A percentile compares a stretch with the other conserved stretches of the same genome.
Conservation (phyloP, 2,329 filamentous ascomycete species). For the Simplicillium aogashimaense region DNA sequence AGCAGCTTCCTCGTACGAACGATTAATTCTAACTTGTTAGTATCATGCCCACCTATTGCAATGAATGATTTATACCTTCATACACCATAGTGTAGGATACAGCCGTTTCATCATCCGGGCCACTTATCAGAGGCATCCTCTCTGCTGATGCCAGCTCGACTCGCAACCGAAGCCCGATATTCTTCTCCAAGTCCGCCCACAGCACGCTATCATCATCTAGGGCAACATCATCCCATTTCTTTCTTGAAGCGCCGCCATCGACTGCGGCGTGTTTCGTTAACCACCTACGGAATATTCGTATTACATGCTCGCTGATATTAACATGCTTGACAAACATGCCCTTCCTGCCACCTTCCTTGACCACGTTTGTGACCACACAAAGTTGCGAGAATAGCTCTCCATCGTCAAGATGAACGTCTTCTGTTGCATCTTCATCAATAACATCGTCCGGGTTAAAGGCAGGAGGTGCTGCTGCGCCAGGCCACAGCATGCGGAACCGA, state of each 20-base stretch:
- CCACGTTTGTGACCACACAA: conserved; percentile 56
- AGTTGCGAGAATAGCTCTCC: conserved; percentile 68
- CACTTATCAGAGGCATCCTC: conserved; percentile 43
- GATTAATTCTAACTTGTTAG: conserved; percentile 46
- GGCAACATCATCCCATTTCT: conserved; percentile 5
- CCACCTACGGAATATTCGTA: conserved; percentile 68
- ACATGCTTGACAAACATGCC: conserved; percentile 56
- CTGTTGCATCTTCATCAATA: conserved; percentile 35
- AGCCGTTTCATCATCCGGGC: conserved; percentile 52
- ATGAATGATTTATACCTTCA: conserved; percentile 43
- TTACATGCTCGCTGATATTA: conserved; percentile 56
- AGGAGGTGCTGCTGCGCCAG: conserved; percentile 3
- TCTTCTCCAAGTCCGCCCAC: conserved; percentile 56
- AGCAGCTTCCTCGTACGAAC: conserved; percentile 55
- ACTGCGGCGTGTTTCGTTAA: conserved; percentile 36
- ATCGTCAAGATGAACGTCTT: conserved; percentile 55
- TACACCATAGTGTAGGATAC: conserved; percentile 64
- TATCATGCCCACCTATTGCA: neutral
- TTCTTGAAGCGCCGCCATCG: conserved; percentile 4
- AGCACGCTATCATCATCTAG: conserved; percentile 34
- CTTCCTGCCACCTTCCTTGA: conserved; percentile 51
- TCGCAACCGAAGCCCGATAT: conserved; percentile 59
- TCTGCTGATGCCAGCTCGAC: conserved; percentile 31
- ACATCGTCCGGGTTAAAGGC: conserved; percentile 9
- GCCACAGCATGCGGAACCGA: conserved; percentile 13